Evolutionary conservation across 176 grass and related monocot genomes (phyloP).

Genomic region (Phoenix dactylifera): DNA sequence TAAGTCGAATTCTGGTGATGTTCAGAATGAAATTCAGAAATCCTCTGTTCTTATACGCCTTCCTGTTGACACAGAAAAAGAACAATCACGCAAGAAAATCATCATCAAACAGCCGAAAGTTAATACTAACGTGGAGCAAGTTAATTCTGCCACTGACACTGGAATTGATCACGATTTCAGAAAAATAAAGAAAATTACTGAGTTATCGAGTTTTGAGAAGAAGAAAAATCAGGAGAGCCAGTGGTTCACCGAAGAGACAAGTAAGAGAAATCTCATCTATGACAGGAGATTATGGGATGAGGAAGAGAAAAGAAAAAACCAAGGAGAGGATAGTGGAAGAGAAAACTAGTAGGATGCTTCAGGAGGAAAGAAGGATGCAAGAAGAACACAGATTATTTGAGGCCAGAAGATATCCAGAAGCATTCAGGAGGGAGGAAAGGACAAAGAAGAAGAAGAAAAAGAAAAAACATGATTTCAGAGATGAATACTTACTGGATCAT

Average conservation of each 20-base stretch:
- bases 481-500: conserved; percentile 71
- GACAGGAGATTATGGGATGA: conserved; percentile 31
- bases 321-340: conserved; percentile 29
- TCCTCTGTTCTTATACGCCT: conserved; percentile 71
- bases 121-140: conserved; percentile 21
- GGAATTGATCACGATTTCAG: conserved; percentile 41
- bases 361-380: conserved; percentile 44
- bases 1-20: conserved; percentile 58
- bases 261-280: conserved; percentile 34
- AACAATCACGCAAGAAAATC: conserved; percentile 64
- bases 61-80: conserved; percentile 56
- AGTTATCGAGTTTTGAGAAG: conserved; percentile 59
- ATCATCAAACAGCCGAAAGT: conserved; percentile 88
- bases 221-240: conserved; percentile 38
- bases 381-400: conserved; percentile 46
- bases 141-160: conserved; percentile 17
- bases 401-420: conserved; percentile 40
- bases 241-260: conserved; percentile 40
- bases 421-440: conserved; percentile 63
- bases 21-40: conserved; percentile 51
- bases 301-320: conserved; percentile 39
- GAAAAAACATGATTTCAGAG: conserved; percentile 83
- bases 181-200: conserved; percentile 71
- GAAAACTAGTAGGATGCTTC: conserved; percentile 41
- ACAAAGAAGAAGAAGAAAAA: conserved; percentile 92